These are phyloP conservation scores for Solanum neorickii DNA, from an alignment of 257 asterid genomes.

Conservation along the genomic window DNA sequence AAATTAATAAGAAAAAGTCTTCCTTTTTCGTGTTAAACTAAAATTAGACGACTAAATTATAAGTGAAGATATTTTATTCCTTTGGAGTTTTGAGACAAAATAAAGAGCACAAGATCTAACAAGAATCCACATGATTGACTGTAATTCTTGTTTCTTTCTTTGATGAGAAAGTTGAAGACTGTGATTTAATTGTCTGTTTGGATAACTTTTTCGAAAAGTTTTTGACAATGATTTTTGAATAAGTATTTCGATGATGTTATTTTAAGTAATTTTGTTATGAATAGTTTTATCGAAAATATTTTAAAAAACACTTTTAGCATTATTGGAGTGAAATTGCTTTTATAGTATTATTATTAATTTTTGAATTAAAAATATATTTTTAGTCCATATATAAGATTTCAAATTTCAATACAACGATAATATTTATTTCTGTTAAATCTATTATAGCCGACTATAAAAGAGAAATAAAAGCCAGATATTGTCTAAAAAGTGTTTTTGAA, in stretches of 20 bases:
- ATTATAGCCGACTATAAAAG: not conserved
- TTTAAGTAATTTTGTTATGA: not conserved
- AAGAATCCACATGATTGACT: not conserved
- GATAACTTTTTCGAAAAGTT: not conserved
- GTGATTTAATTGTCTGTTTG: not conserved
- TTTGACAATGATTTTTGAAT: not conserved
- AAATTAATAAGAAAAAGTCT: too few species aligned
- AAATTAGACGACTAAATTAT: too few species aligned
- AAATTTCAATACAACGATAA: not conserved
- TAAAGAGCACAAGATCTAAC: not conserved
- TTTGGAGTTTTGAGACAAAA: not conserved
- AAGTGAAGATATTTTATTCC: not conserved
- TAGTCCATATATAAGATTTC: not conserved
- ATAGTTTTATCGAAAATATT: not conserved
- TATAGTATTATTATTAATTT: not conserved
- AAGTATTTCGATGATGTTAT: not conserved
- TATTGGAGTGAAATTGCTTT: not conserved
- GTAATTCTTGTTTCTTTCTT: not conserved
- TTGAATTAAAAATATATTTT: not conserved
- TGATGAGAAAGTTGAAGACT: not conserved
- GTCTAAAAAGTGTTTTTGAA: not conserved
- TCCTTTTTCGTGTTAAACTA: too few species aligned
- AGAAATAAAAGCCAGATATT: not conserved
- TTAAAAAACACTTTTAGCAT: not conserved
- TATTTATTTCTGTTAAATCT: not conserved